These are phyloP conservation scores for Phytophthora melonis DNA, from an alignment of 352 stramenopile species.

Conservation along the genomic window DNA sequence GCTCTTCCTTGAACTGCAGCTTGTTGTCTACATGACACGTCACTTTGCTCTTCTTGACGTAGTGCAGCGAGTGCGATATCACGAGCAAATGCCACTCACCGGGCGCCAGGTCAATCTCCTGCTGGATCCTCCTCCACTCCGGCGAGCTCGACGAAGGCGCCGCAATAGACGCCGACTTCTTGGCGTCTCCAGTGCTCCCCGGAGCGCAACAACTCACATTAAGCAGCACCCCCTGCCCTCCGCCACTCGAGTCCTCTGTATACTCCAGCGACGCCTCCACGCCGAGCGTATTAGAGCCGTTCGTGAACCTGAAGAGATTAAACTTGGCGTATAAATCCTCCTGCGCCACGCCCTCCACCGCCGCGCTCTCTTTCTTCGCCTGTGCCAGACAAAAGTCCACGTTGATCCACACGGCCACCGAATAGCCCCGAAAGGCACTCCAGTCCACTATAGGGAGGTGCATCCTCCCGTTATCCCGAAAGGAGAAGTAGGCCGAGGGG, in stretches of 20 bases:
- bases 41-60: slow-evolving; percentile 89
- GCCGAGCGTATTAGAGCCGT: slow-evolving; percentile 70
- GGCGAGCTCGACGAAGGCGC: slow-evolving; percentile 33
- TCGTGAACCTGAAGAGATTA: slow-evolving; percentile 79
- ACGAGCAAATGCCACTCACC: slow-evolving; percentile 80
- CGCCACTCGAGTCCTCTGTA: slow-evolving; percentile 38
- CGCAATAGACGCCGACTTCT: slow-evolving; percentile 47
- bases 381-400: slow-evolving; percentile 46
- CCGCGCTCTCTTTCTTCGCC: slow-evolving; percentile 23
- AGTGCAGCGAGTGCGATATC: slow-evolving; percentile 81
- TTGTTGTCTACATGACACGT: slow-evolving; percentile 74
- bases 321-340: slow-evolving; percentile 55
- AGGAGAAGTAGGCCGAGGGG: slow-evolving; percentile 72
- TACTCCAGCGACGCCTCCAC: slow-evolving; percentile 78
- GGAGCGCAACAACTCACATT: slow-evolving; percentile 69
- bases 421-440: slow-evolving; percentile 82
- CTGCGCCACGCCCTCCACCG: slow-evolving; percentile 8
- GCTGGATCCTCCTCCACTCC: slow-evolving; percentile 75
- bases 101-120: slow-evolving; percentile 42
- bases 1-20: slow-evolving; percentile 74
- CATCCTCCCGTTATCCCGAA: slow-evolving; percentile 72
- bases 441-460: slow-evolving; percentile 83
- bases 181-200: slow-evolving; percentile 22
- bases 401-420: slow-evolving; percentile 80
- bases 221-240: slow-evolving; percentile 43